Percentiles rank a stretch among this genome's conserved stretches.
Conservation (phyloP, 75 land plant species). For the Picea glauca region DNA sequence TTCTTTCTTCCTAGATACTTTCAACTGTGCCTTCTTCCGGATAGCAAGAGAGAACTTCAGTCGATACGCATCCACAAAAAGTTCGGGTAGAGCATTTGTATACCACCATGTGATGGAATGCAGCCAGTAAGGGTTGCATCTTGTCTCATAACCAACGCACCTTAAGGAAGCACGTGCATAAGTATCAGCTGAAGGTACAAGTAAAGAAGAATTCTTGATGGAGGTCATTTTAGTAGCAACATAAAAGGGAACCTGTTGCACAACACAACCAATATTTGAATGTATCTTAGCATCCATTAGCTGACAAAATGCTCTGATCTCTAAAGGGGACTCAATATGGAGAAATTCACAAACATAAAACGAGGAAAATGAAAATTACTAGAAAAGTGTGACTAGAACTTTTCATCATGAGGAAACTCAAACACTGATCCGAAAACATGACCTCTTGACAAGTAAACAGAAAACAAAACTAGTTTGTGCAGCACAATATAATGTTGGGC, state of each 20-base stretch:
- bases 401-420: too few relatives aligned
- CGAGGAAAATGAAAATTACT: too few relatives aligned
- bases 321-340: too few relatives aligned
- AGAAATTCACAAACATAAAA: too few relatives aligned
- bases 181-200: constrained; percentile 59
- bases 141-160: constrained; percentile 72
- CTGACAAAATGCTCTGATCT: too few relatives aligned
- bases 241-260: constrained; percentile 72
- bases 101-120: constrained; percentile 73
- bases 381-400: too few relatives aligned
- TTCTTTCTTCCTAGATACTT: constrained; percentile 58
- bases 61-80: constrained; percentile 55
- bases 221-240: constrained; percentile 94
- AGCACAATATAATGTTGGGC: too few relatives aligned
- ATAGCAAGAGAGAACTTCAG: constrained; percentile 43
- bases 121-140: constrained; percentile 82
- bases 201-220: constrained; percentile 54
- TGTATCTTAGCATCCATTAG: too few relatives aligned
- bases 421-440: too few relatives aligned
- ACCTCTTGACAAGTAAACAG: too few relatives aligned
- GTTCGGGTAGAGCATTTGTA: constrained; percentile 33
- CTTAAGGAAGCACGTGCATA: constrained; percentile 56
- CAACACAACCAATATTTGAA: too few relatives aligned
- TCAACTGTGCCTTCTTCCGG: constrained; percentile 62
- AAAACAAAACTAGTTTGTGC: too few relatives aligned